phyloP scores from a whole-genome alignment of 805 yeast species.

The Vanderwaltozyma tropicalis region DNA sequence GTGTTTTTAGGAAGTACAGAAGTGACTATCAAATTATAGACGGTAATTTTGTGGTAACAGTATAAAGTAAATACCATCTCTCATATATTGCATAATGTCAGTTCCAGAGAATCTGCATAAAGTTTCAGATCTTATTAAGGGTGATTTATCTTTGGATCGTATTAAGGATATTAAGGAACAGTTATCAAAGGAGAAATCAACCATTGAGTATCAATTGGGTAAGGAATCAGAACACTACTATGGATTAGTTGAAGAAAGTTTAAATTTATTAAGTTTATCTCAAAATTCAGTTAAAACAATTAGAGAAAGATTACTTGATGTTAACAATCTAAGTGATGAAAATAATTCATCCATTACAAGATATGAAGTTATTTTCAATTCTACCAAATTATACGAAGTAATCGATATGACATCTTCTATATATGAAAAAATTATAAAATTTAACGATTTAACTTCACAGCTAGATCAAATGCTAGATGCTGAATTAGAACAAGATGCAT shows the following conservation, averaged over 20 bases:
- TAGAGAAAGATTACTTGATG: constrained; percentile 35
- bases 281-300: constrained; percentile 41
- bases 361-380: constrained; percentile 57
- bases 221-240: constrained; percentile 58
- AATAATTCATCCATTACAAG: constrained; percentile 50
- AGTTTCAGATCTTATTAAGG: constrained; percentile 28
- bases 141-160: constrained; percentile 44
- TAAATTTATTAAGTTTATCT: constrained; percentile 30
- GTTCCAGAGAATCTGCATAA: constrained; percentile 9
- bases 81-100: not conserved
- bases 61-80: too few relatives aligned
- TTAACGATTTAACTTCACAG: constrained; percentile 39
- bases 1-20: too few relatives aligned
- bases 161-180: constrained; percentile 44
- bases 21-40: too few relatives aligned
- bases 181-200: constrained; percentile 56
- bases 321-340: constrained; percentile 42
- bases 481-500: constrained; percentile 25
- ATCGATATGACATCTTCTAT: constrained; percentile 60
- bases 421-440: constrained; percentile 48
- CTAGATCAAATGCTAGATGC: constrained; percentile 45
- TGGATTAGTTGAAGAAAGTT: constrained; percentile 40
- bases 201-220: constrained; percentile 65
- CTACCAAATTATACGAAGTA: constrained; percentile 60
- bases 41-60: too few relatives aligned